Base-by-base conservation (phyloP, 106 monocot genomes). In the Hemerocallis citrina region DNA sequence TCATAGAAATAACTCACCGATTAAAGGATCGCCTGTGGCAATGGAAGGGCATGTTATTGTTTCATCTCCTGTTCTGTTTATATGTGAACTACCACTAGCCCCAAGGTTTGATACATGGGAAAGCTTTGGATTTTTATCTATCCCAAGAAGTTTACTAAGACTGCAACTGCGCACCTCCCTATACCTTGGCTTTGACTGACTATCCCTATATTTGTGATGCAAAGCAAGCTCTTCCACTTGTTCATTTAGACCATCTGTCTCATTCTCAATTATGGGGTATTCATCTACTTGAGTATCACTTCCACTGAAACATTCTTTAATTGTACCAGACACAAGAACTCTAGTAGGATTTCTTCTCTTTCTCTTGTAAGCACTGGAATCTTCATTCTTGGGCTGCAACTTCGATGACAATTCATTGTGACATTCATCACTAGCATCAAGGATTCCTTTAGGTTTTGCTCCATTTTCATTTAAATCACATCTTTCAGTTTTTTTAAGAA, bases 401-500 rank as follows among this genome's bases (percentile, higher is more conserved):
- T 72, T 64, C 31, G 10, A 39, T 22, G 67, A 40, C 28, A 32
- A 68, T 19, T 50, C 59, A 54, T 29, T 52, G 68, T 48, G 34
- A 15, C 23, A 7, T 41, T 27, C 48, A 29, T 39, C 27, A 12
- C 63, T 63, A 51, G 15, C 49, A 43, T 20, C 40, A 45, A 40
- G 22, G 29, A 22, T 24, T 34, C 34, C 16, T 22, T 69, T 66
- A 54, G 8, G 14, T 27, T 72, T 58, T 12, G 22, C 19, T 66
- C 52, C 43, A 52, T 12, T 12, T 34, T 72, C 72, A 66, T 23
- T 50, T 60, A 45, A 17, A 22, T 12, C 71, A 43, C 69, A 63
- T 65, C 67, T 83, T 70, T 56, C 79, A 51, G 79, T 61, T 21
- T 60, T 74, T 76, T 80, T 82, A 22, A 94, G 79, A 69, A 94